These are phyloP conservation scores for Cinnamomum micranthum DNA, from an alignment of 164 flowering plant genomes.

Conservation along the genomic window DNA sequence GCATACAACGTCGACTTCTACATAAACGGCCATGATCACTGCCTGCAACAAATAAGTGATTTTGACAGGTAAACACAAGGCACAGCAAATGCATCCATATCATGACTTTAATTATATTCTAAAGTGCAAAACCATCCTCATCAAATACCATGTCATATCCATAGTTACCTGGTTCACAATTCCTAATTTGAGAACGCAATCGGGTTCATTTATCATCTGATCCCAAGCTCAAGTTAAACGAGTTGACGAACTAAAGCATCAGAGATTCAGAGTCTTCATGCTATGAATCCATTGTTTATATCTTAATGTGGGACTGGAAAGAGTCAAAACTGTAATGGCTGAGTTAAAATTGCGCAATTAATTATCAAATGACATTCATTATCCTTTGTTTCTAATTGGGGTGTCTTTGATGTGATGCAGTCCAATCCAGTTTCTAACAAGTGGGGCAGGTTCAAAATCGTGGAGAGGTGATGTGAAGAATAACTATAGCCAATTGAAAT, in stretches of 20 bases:
- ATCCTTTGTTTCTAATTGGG: no score
- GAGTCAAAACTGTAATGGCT: no score
- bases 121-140: neutral
- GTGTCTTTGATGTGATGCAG: conserved; percentile 27
- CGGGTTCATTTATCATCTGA: neutral
- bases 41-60: conserved; percentile 54
- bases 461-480: conserved; percentile 51
- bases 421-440: conserved; percentile 49
- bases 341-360: no score
- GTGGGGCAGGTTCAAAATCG: conserved; percentile 83
- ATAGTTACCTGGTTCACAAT: neutral
- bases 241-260: no score
- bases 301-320: no score
- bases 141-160: neutral
- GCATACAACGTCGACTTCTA: conserved; percentile 56
- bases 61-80: conserved; percentile 33
- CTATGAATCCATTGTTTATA: no score
- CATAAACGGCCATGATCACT: conserved; percentile 75
- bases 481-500: conserved; percentile 30
- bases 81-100: neutral
- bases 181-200: no score
- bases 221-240: no score
- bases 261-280: no score
- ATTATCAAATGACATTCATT: no score
- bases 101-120: neutral